A percentile compares a stretch with the other conserved stretches of the same genome.
phyloP scores from a whole-genome alignment of 805 yeast species.

The Myxozyma neglecta region DNA sequence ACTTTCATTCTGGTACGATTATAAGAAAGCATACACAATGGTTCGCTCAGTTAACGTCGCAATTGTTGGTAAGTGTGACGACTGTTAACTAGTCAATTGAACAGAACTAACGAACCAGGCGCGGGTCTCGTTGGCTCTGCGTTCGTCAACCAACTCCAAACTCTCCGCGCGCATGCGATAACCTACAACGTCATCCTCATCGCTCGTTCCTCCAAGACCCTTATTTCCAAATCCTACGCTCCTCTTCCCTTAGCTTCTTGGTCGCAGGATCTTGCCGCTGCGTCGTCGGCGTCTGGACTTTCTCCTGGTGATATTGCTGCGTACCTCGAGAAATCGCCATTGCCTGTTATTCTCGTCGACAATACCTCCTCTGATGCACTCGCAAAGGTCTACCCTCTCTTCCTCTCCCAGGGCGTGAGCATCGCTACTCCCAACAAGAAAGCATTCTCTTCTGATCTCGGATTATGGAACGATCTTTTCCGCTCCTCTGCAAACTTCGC shows the following conservation, averaged over 20 bases:
- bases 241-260: constrained; percentile 68
- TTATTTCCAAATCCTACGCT: constrained; percentile 64
- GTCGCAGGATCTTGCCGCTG: constrained; percentile 49
- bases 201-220: constrained; percentile 71
- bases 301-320: constrained; percentile 58
- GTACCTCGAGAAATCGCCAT: constrained; percentile 63
- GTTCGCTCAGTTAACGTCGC: constrained; percentile 64
- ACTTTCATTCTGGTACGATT: no score
- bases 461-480: constrained; percentile 76
- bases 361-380: constrained; percentile 84
- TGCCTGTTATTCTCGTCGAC: constrained; percentile 84
- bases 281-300: constrained; percentile 50
- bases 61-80: constrained; percentile 53
- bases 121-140: constrained; percentile 97
- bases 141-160: constrained; percentile 63
- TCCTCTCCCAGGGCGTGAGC: constrained; percentile 76
- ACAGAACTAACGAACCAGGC: constrained; percentile 42
- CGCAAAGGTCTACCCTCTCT: constrained; percentile 74
- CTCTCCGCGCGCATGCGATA: constrained; percentile 47
- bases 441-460: constrained; percentile 80
- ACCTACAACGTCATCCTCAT: constrained; percentile 75
- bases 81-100: neutral
- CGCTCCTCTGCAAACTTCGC: constrained; percentile 44
- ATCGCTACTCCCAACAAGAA: constrained; percentile 98
- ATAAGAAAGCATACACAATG: constrained; percentile 40